Percentiles rank a stretch among this genome's conserved stretches.
Evolutionary conservation across 1,284 basidiomycete species (phyloP).

Genomic region (Ceratobasidium theobromae): DNA sequence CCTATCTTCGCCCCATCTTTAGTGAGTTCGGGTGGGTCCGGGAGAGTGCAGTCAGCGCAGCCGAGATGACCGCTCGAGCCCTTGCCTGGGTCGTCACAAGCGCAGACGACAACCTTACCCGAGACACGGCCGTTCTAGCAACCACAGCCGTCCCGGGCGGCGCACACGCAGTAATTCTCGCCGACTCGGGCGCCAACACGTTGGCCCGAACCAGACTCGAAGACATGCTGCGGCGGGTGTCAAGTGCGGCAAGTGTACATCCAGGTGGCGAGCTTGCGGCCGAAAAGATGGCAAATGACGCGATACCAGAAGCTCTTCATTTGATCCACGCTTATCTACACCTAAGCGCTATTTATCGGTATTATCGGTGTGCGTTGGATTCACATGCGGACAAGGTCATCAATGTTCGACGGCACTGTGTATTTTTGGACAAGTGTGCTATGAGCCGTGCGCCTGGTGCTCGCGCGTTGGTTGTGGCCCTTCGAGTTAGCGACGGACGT

Average conservation of each 20-base stretch:
- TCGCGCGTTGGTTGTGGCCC: constrained; percentile 17
- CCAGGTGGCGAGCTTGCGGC: constrained; percentile 20
- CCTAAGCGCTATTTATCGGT: constrained; percentile 16
- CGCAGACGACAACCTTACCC: constrained; percentile 28
- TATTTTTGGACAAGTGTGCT: constrained; percentile 20
- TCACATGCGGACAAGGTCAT: constrained; percentile 12
- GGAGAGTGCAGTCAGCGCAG: constrained; percentile 13
- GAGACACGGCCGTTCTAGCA: constrained; percentile 16
- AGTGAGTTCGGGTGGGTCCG: constrained; percentile 19
- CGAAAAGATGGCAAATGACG: constrained; percentile 20
- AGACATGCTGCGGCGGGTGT: constrained; percentile 24
- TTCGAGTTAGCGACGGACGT: constrained; percentile 20
- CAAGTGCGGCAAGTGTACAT: constrained; percentile 14
- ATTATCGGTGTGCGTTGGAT: constrained; percentile 22
- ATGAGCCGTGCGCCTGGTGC: constrained; percentile 6
- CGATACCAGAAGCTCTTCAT: constrained; percentile 17
- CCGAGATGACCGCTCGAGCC: constrained; percentile 24
- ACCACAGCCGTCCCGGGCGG: constrained; percentile 23
- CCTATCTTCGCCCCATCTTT: constrained; percentile 17
- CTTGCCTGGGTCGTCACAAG: constrained; percentile 27
- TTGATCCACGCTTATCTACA: constrained; percentile 24
- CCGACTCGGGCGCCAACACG: constrained; percentile 25
- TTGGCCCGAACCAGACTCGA: constrained; percentile 5
- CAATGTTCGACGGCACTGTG: constrained; percentile 12
- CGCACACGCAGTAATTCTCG: constrained; percentile 8